Base-by-base conservation (phyloP, 768 basidiomycete genomes). In the Paxillus ammoniavirescens region DNA sequence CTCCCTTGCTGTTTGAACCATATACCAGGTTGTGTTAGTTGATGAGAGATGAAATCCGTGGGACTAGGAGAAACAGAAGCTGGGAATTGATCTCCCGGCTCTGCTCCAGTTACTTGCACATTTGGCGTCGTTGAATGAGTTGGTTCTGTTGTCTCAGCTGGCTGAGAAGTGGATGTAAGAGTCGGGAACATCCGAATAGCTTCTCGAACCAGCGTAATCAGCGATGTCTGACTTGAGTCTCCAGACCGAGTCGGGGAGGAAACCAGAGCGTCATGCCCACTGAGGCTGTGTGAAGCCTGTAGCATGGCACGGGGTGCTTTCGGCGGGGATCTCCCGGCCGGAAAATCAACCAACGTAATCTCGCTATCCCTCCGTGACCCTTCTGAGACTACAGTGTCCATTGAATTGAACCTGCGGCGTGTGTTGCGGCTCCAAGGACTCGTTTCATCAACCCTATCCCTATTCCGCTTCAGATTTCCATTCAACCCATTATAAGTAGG, bases 1-100 rank as follows among this genome's bases (percentile, higher is more conserved):
- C 43, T 41, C 14, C 68, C 68, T 26, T 43, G 61, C 21, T 60
- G 59, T 43, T 43, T 61, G 36, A 67, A 67, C 68, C 68, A 69
- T 26, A 60, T 41, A 1, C 67, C 69, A 13, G 69, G 59, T 38
- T 55, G 33, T 9, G 58, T 55, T 12, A 54, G 63, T 7, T 52
- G 47, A 37, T 59, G 59, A 7, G 61, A 52, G 2, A 63, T 53
- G 37, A 55, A 49, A 40, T 61, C 51, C 1, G 52, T 18, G 13
- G 37, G 8, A 8, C 17, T 41, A 3, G 50, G 7, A 6, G 49
- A 14, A 17, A 31, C 40, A 9, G 35, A 42, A 23, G 56, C 33
- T 8, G 17, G 53, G n/a, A 10, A 15, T 21, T 49, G 53, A 36
- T 26, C 21, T 7, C 33, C 26, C 18, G 23, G 41, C 10, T 23